Evolutionary conservation across 176 grass and related monocot species (phyloP), one percentile per base, ranked within the genome.

Genomic region (Raddia distichophylla): DNA sequence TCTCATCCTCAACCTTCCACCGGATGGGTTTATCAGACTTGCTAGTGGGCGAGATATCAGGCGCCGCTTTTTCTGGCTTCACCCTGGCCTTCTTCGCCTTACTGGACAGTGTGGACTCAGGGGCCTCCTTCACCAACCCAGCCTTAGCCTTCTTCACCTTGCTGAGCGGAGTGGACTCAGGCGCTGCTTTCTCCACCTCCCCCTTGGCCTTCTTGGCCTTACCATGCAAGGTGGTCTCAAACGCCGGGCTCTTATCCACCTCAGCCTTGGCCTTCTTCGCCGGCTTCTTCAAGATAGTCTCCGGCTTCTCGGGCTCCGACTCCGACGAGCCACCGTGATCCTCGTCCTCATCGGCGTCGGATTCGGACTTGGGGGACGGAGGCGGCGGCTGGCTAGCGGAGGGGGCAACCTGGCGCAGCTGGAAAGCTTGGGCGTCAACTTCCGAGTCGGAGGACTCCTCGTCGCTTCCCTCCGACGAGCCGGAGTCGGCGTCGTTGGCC

Each of bases 141-240:
- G 50, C 4, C 60, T 50, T 42, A 2, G 52, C 27, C 53, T 79
- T 88, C 74, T 78, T 88, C 3, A 0, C 67, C 61, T 73, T 83
- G 60, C 74, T 18, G 3, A 40, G 37, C 4, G 59, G 66, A 17
- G 27, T 6, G 20, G 11, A 7, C 51, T 71, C 83, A 35, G 79
- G 63, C 2, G 19, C 61, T 1, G 14, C 2, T 33, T 78, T 85
- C 33, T 67, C 84, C 2, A 9, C 40, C 42, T 13, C 10, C 3
- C 5, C 8, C 37, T 72, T 88, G 14, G 80, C 33, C 69, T 61
- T 88, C 70, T 89, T 89, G 5, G 8, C 62, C 62, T 79, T 88
- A 17, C 10, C 68, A 7, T 44, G 35, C 0, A 46, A 10, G 16
- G 54, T 17, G 18, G 69, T 62, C 48, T 84, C 75, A 6, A 56